A percentile compares a stretch with the other conserved stretches of the same genome.
phyloP scores from a whole-genome alignment of 2,329 filamentous ascomycete genomes.

The Claviceps arundinis region DNA sequence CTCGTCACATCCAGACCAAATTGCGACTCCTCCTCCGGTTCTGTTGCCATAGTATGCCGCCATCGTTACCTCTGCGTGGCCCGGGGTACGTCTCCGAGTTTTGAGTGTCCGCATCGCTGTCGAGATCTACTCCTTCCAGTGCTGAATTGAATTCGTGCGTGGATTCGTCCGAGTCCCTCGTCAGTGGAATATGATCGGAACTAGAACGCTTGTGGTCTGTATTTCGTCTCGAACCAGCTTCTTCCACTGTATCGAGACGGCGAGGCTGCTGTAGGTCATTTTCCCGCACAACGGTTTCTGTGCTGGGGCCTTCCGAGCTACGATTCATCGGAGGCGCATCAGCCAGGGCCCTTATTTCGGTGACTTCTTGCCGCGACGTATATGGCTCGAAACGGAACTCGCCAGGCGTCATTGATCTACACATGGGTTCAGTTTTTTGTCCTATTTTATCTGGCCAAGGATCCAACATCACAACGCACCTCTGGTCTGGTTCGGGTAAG shows the following conservation, averaged over 20 bases:
- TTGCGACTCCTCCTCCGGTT: constrained; percentile 35
- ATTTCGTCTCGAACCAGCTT: constrained; percentile 9
- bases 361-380: constrained; percentile 14
- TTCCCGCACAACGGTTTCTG: not conserved
- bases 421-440: constrained; percentile 8
- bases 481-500: constrained; percentile 22
- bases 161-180: constrained; percentile 31
- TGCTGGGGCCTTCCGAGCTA: constrained; percentile 5
- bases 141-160: constrained; percentile 28
- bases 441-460: not conserved
- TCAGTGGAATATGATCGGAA: constrained; percentile 26
- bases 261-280: not conserved
- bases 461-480: constrained; percentile 16
- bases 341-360: constrained; percentile 8
- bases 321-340: constrained; percentile 5
- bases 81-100: constrained; percentile 11
- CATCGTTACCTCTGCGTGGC: constrained; percentile 17
- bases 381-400: constrained; percentile 17
- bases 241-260: constrained; percentile 1
- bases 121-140: constrained; percentile 24
- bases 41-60: constrained; percentile 40
- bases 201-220: constrained; percentile 13
- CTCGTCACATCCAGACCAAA: constrained; percentile 30
- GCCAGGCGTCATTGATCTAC: constrained; percentile 16
- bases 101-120: constrained; percentile 10